Conservation (phyloP, 805 yeast species). For the Nakazawaea pomicola region DNA sequence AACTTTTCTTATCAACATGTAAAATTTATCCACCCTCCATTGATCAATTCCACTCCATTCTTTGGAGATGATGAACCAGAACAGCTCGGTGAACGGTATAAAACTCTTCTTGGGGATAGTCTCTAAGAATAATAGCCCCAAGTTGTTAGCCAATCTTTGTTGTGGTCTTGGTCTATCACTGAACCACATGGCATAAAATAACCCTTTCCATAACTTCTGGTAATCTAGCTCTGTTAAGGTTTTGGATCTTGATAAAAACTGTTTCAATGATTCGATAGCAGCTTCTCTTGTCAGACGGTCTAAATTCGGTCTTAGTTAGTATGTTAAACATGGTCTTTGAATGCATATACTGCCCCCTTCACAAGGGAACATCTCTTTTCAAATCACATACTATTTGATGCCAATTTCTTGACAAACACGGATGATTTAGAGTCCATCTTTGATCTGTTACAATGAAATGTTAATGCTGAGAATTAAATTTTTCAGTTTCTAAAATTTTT, state of each 20-base stretch:
- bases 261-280: slow-evolving; percentile 61
- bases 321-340: too few species aligned
- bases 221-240: slow-evolving; percentile 48
- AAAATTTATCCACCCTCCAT: slow-evolving; percentile 83
- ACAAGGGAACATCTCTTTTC: too few species aligned
- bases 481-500: neutral
- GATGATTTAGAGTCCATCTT: slow-evolving; percentile 24
- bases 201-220: slow-evolving; percentile 93
- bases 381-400: slow-evolving; percentile 56
- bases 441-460: too few species aligned
- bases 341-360: too few species aligned
- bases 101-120: slow-evolving; percentile 38
- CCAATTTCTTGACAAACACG: slow-evolving; percentile 72
- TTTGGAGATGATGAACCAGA: slow-evolving; percentile 71
- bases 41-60: slow-evolving; percentile 88
- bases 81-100: slow-evolving; percentile 57
- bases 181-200: slow-evolving; percentile 94
- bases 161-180: slow-evolving; percentile 92
- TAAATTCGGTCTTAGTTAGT: slow-evolving; percentile 13
- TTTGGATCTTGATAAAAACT: slow-evolving; percentile 43
- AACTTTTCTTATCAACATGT: slow-evolving; percentile 74
- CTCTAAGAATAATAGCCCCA: slow-evolving; percentile 52
- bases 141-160: slow-evolving; percentile 69
- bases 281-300: slow-evolving; percentile 67
- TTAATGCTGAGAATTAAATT: too few species aligned